These are phyloP conservation scores for Penicillium brevicompactum DNA, from an alignment of 2,329 filamentous ascomycete species.

Conservation along the genomic window DNA sequence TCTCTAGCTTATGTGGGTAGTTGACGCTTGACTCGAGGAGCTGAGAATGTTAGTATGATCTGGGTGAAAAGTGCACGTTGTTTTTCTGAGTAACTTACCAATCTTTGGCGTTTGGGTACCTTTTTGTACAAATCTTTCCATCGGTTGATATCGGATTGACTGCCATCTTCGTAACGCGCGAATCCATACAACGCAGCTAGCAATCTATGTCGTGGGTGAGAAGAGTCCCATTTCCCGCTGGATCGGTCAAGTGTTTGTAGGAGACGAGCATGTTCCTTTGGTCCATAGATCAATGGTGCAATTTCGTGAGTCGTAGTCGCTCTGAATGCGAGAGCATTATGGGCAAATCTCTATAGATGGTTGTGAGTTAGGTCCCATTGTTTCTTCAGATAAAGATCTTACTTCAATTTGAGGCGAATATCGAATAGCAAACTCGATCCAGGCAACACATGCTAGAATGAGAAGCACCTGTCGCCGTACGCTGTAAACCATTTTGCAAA, in stretches of 20 bases:
- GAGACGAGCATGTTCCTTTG: slow-evolving; percentile 18
- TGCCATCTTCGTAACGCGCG: slow-evolving; percentile 24
- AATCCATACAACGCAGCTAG: slow-evolving; percentile 30
- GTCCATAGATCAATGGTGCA: not conserved
- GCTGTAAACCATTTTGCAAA: not conserved
- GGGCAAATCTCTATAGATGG: not conserved
- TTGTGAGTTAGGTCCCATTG: not conserved
- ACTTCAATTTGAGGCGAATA: slow-evolving; percentile 1
- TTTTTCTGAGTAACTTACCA: slow-evolving; percentile 5
- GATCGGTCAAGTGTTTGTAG: slow-evolving; percentile 17
- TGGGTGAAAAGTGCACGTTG: not conserved
- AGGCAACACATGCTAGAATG: not conserved
- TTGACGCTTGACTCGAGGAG: slow-evolving; percentile 59
- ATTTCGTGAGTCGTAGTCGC: not conserved
- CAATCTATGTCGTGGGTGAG: slow-evolving; percentile 29
- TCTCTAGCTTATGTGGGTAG: slow-evolving; percentile 58
- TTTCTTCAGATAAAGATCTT: not conserved
- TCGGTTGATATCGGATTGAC: slow-evolving; percentile 20
- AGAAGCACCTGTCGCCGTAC: not conserved
- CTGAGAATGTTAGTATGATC: slow-evolving; percentile 25
- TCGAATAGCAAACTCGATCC: slow-evolving; percentile 1
- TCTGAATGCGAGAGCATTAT: not conserved
- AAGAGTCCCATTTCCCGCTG: slow-evolving; percentile 17
- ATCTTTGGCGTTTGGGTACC: slow-evolving; percentile 18
- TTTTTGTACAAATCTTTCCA: slow-evolving; percentile 27